Conservation (phyloP, 2,329 filamentous ascomycete species). For the Colletotrichum somersetense region DNA sequence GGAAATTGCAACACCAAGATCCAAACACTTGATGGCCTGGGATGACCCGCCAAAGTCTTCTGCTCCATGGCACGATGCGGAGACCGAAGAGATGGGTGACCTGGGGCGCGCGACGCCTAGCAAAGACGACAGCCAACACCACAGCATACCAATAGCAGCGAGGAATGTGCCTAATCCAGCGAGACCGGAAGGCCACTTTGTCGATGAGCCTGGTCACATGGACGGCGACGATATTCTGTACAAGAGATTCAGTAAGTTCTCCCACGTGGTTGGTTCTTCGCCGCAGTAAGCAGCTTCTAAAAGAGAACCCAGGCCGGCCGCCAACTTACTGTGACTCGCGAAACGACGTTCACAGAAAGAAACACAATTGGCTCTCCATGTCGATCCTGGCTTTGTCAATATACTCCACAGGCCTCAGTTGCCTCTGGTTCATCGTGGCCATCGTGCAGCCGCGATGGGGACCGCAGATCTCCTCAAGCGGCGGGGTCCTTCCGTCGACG, state of each 20-base stretch:
- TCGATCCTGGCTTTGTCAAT: slow-evolving; percentile 64
- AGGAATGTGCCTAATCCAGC: background rate
- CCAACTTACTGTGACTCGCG: slow-evolving; percentile 52
- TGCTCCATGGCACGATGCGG: slow-evolving; percentile 14
- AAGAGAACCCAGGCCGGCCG: slow-evolving; percentile 43
- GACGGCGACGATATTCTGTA: slow-evolving; percentile 49
- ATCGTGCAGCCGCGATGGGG: slow-evolving; percentile 74
- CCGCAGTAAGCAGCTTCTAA: background rate
- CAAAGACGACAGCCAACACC: slow-evolving; percentile 13
- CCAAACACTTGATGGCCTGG: slow-evolving; percentile 29
- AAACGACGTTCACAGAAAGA: slow-evolving; percentile 49
- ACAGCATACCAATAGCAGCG: slow-evolving; percentile 1
- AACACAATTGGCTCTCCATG: slow-evolving; percentile 63
- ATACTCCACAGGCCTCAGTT: slow-evolving; percentile 74
- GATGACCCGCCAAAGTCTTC: slow-evolving; percentile 31
- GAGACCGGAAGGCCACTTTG: background rate
- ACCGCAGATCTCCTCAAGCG: slow-evolving; percentile 64
- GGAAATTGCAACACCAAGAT: background rate
- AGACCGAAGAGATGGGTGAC: slow-evolving; percentile 24
- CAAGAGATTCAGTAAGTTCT: slow-evolving; percentile 49
- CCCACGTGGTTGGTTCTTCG: background rate
- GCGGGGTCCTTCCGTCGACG: slow-evolving; percentile 69
- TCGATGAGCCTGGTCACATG: slow-evolving; percentile 17
- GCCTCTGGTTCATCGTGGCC: slow-evolving; percentile 74
- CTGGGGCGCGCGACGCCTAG: slow-evolving; percentile 5